A percentile compares a stretch with the other conserved stretches of the same genome.
These are phyloP conservation scores for Ophiosphaerella korrae DNA, from an alignment of 2,329 filamentous ascomycete species.

Conservation along the genomic window DNA sequence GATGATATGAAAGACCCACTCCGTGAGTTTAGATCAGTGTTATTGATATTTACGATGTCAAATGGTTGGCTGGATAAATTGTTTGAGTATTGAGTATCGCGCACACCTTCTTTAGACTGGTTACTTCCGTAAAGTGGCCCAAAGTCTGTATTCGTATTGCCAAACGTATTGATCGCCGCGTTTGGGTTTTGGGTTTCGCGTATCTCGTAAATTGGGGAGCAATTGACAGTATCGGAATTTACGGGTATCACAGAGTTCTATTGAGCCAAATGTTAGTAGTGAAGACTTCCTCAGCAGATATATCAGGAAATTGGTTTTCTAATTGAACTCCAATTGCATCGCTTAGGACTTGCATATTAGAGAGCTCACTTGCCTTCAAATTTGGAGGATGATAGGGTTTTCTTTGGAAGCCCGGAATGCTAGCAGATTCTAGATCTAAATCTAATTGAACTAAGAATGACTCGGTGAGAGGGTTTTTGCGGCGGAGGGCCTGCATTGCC, in stretches of 20 bases:
- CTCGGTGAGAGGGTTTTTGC: slow-evolving; percentile 87
- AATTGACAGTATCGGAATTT: slow-evolving; percentile 35
- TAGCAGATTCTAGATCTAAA: slow-evolving; percentile 81
- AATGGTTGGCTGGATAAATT: slow-evolving; percentile 28
- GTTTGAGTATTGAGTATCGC: slow-evolving; percentile 16
- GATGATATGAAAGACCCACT: slow-evolving; percentile 16
- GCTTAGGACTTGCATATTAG: slow-evolving; percentile 8
- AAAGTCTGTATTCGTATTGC: slow-evolving; percentile 13
- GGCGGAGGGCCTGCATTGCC: slow-evolving; percentile 88
- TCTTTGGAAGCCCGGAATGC: slow-evolving; percentile 51
- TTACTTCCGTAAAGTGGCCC: background rate
- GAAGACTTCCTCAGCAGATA: slow-evolving; percentile 16
- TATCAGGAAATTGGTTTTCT: background rate
- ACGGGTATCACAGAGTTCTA: slow-evolving; percentile 21
- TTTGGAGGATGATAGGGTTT: slow-evolving; percentile 51
- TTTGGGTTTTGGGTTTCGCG: slow-evolving; percentile 37
- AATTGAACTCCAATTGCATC: slow-evolving; percentile 5
- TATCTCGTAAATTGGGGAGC: slow-evolving; percentile 42
- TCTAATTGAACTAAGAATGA: slow-evolving; percentile 94
- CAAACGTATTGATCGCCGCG: slow-evolving; percentile 36
- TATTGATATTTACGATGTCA: slow-evolving; percentile 24
- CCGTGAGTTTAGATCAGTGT: slow-evolving; percentile 30
- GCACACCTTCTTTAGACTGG: background rate
- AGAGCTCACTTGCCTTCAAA: slow-evolving; percentile 9
- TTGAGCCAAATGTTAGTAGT: slow-evolving; percentile 14